Percentiles rank a stretch among this genome's conserved stretches.
Conservation (phyloP, 768 basidiomycete genomes). For the Termitomyces sp. region DNA sequence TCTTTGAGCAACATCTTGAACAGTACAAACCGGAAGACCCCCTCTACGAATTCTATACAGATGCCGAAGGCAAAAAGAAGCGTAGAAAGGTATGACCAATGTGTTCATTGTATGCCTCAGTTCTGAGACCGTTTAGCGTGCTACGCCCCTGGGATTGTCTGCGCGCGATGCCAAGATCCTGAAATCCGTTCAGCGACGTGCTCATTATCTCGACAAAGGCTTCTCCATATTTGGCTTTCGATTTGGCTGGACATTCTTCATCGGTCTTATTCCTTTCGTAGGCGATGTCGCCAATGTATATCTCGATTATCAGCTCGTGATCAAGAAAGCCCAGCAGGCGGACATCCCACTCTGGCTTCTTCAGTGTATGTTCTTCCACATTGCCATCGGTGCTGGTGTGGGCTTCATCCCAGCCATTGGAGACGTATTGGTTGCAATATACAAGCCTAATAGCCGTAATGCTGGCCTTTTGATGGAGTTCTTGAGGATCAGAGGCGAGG, state of each 20-base stretch:
- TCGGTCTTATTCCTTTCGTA: conserved; percentile 68
- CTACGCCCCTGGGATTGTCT: conserved; percentile 72
- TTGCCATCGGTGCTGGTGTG: conserved; percentile 60
- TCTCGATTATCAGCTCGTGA: conserved; percentile 74
- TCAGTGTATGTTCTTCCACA: conserved; percentile 73
- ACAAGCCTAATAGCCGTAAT: conserved; percentile 88
- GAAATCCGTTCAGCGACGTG: conserved; percentile 68
- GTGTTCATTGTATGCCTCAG: background rate
- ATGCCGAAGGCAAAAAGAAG: conserved; percentile 52
- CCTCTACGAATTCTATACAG: conserved; percentile 61
- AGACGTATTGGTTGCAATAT: conserved; percentile 71
- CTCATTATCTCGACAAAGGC: conserved; percentile 85
- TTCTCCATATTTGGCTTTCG: conserved; percentile 76
- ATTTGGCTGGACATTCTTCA: conserved; percentile 86
- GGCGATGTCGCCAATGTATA: conserved; percentile 62
- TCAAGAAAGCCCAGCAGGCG: conserved; percentile 71
- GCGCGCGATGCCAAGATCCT: conserved; percentile 73
- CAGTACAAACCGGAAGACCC: conserved; percentile 73
- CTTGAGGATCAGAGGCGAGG: conserved; percentile 72
- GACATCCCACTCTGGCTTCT: conserved; percentile 68
- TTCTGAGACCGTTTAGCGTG: conserved; percentile 35
- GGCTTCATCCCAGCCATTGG: conserved; percentile 72
- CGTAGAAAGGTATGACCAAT: conserved; percentile 48
- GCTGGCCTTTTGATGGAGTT: conserved; percentile 84
- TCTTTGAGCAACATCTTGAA: conserved; percentile 64